phyloP scores from a whole-genome alignment of 306 rosid genomes.

The Prunus armeniaca region DNA sequence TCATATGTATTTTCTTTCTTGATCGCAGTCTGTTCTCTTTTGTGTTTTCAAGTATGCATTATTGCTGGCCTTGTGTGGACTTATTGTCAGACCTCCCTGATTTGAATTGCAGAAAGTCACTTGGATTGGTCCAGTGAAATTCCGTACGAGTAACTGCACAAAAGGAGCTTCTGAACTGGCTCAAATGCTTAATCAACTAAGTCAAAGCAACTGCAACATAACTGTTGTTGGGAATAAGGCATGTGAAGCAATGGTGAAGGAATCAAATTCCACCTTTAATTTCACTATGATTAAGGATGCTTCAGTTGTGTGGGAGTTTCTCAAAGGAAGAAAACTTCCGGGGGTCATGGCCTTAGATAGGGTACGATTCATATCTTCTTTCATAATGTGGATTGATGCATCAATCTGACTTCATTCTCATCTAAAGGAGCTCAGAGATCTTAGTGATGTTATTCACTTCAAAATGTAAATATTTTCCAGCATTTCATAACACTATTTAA shows the following conservation, averaged over 20 bases:
- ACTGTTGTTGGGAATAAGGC: slow-evolving; percentile 66
- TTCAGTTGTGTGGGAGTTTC: slow-evolving; percentile 87
- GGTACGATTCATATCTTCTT: slow-evolving; percentile 38
- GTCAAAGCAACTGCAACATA: slow-evolving; percentile 49
- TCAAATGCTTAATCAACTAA: slow-evolving; percentile 51
- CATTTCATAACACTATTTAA: background rate
- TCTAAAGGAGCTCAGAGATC: background rate
- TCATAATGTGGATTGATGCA: background rate
- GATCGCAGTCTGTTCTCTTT: background rate
- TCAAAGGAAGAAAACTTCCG: slow-evolving; percentile 87
- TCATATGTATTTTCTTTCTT: background rate
- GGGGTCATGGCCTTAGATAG: slow-evolving; percentile 76
- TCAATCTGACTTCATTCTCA: background rate
- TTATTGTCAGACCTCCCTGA: background rate
- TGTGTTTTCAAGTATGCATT: background rate
- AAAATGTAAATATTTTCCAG: background rate
- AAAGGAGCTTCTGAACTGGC: slow-evolving; percentile 63
- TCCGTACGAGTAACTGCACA: slow-evolving; percentile 35
- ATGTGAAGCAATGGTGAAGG: slow-evolving; percentile 53
- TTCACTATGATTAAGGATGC: slow-evolving; percentile 58
- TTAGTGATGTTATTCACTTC: background rate
- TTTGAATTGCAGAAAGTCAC: slow-evolving; percentile 53
- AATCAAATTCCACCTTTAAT: slow-evolving; percentile 38
- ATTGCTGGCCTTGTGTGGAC: background rate
- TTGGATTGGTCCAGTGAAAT: slow-evolving; percentile 87